Percentiles rank a stretch among this genome's conserved stretches.
phyloP scores from a whole-genome alignment of 1,284 basidiomycete species.

The Cutaneotrichosporon daszewskae region DNA sequence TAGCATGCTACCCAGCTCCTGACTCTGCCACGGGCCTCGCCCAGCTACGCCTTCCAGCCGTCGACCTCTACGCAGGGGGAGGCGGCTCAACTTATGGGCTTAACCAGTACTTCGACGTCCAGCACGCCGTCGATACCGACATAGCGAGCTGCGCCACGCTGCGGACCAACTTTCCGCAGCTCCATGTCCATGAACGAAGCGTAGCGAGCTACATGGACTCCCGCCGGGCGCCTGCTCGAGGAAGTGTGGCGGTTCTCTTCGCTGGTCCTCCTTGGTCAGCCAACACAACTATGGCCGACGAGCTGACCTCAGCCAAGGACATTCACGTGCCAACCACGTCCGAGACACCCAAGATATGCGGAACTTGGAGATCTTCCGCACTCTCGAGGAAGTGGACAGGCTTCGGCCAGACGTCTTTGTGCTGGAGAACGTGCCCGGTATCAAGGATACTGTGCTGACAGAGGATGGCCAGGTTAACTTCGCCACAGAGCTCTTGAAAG shows the following conservation, averaged over 20 bases:
- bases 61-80: conserved; percentile 34
- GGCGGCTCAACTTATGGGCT: conserved; percentile 26
- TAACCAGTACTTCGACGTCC: conserved; percentile 17
- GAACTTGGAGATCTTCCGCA: conserved; percentile 21
- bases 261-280: conserved; percentile 33
- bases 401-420: conserved; percentile 23
- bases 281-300: too few species aligned
- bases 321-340: conserved; percentile 22
- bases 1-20: too few species aligned
- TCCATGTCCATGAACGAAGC: not conserved
- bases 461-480: conserved; percentile 7
- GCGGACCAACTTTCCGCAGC: not conserved
- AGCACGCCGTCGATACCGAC: conserved; percentile 22
- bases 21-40: too few species aligned
- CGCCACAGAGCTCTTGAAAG: conserved; percentile 6
- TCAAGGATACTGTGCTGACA: conserved; percentile 11
- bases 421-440: conserved; percentile 34
- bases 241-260: conserved; percentile 10
- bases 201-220: not conserved
- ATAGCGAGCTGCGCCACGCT: conserved; percentile 15
- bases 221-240: not conserved
- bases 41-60: conserved; percentile 10
- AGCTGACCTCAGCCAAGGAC: conserved; percentile 26
- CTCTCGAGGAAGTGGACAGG: conserved; percentile 18
- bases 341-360: conserved; percentile 15